Evolutionary conservation across 2,329 filamentous ascomycete species (phyloP), one percentile per base, ranked within the genome.

Genomic region (Xylaria sp.): DNA sequence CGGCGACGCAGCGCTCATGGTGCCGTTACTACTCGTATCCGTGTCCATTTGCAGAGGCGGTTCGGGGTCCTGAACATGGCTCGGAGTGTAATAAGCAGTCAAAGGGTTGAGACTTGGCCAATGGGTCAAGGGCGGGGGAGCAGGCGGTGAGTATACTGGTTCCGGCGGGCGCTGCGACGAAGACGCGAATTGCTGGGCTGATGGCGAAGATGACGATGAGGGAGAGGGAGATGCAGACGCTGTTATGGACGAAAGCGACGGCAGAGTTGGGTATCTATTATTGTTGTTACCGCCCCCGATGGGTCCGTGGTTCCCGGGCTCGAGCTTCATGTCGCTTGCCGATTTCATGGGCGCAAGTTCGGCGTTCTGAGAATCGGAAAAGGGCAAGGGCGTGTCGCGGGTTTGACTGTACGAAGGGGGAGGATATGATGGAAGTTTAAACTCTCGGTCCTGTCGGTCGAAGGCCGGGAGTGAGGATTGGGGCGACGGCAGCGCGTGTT

Each of bases 31-130:
- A 63, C 75, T 80, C 17, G 78, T 74, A 63, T 88, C 86, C 48
- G 83, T 70, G 57, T 87, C 85, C 83, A 85, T 85, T 67, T 79
- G 79, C 69, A 81, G 79, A 4, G 85, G 83, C 36, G 84, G 83
- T 44, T 85, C 83, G 26, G 78, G 78, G 33, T 79, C 74, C 64
- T 84, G 80, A 1, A 77, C 79, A 79, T 84, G 80, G 68, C 82
- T 81, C 3, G 82, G 81, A 1, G 77, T 79, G 71, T 85, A 85
- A 72, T 85, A 87, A 7, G 81, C 79, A 10, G 84, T 83, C 23
- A 86, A 77, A 0, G 84, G 83, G 65, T 86, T 86, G 58, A 85
- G 75, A 67, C 81, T 83, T 26, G 83, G 83, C 86, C 86, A 87
- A 68, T 81, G 80, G 31, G 74, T 76, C 28, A 76, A 54, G 62